Percentiles rank a stretch among this genome's conserved stretches.
Evolutionary conservation across 768 basidiomycete species (phyloP).

Genomic region (Coprinopsis marcescibilis): DNA sequence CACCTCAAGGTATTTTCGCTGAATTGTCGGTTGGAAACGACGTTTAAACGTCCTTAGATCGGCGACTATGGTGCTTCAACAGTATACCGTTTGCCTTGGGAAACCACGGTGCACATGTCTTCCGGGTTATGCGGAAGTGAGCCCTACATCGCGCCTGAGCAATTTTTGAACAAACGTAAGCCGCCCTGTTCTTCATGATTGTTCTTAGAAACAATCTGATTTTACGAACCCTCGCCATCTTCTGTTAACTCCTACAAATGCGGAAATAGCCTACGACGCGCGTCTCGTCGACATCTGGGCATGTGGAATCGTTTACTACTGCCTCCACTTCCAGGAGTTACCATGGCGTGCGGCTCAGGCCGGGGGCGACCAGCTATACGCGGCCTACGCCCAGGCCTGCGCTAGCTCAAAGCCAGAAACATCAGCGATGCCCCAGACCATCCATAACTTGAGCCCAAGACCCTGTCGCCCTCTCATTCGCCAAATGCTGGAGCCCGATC

Average conservation of each 20-base stretch:
- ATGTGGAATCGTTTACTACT: slow-evolving; percentile 95
- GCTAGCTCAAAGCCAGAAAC: too few species aligned
- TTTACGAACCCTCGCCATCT: slow-evolving; percentile 6
- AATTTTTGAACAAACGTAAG: slow-evolving; percentile 96
- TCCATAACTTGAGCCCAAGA: slow-evolving; percentile 84
- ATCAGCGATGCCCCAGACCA: slow-evolving; percentile 61
- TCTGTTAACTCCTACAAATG: not conserved
- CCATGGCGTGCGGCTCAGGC: slow-evolving; percentile 95
- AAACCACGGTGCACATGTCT: slow-evolving; percentile 92
- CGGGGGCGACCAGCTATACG: slow-evolving; percentile 68
- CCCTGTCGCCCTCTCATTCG: slow-evolving; percentile 79
- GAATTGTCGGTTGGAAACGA: not conserved
- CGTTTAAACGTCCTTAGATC: slow-evolving; percentile 49
- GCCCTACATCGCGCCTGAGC: slow-evolving; percentile 98
- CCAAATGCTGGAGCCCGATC: slow-evolving; percentile 95
- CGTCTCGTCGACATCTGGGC: slow-evolving; percentile 98
- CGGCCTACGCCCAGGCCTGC: slow-evolving; percentile 63
- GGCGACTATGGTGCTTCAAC: slow-evolving; percentile 98
- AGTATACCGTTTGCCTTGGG: slow-evolving; percentile 99
- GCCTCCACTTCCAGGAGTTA: slow-evolving; percentile 95
- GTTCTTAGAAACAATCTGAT: slow-evolving; percentile 15
- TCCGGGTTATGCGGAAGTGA: slow-evolving; percentile 97
- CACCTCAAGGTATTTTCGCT: slow-evolving; percentile 74
- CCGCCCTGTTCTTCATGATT: slow-evolving; percentile 24
- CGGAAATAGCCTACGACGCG: slow-evolving; percentile 84